Evolutionary conservation across 805 yeast genomes (phyloP), one percentile per base, ranked within the genome.

Genomic region (Torulaspora maleeae): DNA sequence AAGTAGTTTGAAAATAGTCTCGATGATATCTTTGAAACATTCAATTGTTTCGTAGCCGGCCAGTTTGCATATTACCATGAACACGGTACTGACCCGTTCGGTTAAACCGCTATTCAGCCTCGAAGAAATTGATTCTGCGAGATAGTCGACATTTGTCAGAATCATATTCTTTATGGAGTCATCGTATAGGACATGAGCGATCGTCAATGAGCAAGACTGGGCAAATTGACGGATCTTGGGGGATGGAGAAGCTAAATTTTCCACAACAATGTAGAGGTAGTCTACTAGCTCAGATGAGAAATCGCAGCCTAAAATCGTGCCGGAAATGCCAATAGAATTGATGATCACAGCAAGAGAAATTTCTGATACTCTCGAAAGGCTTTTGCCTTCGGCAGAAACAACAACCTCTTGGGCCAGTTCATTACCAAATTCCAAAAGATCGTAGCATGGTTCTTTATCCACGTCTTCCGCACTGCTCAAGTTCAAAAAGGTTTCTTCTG

Each of bases 71-170:
- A 91, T 66, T 3, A 87, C 82, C 37, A 83, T 73, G 32, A 91
- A 67, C 3, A 90, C 80, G 0, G 81, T 79, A 3, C 88, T 75
- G 8, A 88, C 73, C 2, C 96, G 91, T 1, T 88, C 77, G 4
- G 91, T 75, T 44, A 82, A 72, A 4, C 89, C 80, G 2, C 84
- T 77, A 22, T 87, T 79, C 43, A 93, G 68, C 50, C 76, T 77
- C 24, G 80, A 64, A 2, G 95, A 83, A n/a, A 89, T 69, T 0
- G 88, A 68, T 59, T 93, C 97, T 12, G 89, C 69, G 15, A 91
- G 64, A 58, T 90, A 90, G 55, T 91, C 96, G 45, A 80, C 74
- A 60, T 89, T 91, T 20, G 78, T 79, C 29, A 73, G 56, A 1
- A 93, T 71, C 47, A 91, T 59, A 2, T 64, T 63, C 27, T 68